Conservation (phyloP, 352 stramenopile genomes). For the Globisporangium echinulatum region DNA sequence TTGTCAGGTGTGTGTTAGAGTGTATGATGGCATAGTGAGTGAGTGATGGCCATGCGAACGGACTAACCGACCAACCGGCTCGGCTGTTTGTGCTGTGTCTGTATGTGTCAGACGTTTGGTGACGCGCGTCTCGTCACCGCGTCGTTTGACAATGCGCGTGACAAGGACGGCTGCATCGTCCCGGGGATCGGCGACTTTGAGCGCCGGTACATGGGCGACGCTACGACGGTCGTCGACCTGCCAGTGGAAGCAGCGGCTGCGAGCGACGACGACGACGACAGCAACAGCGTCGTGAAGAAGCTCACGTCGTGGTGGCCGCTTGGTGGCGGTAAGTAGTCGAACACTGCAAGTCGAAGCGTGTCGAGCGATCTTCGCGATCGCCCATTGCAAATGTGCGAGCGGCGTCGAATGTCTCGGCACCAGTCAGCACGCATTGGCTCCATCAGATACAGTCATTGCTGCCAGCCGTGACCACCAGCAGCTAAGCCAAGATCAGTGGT, state of each 20-base stretch:
- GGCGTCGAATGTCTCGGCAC: too few relatives aligned
- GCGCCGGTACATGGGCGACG: constrained; percentile 46
- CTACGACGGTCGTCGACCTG: constrained; percentile 28
- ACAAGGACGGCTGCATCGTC: constrained; percentile 53
- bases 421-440: too few relatives aligned
- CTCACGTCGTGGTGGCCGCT: constrained; percentile 33
- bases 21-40: too few relatives aligned
- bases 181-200: constrained; percentile 77
- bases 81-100: neutral
- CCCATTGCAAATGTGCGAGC: too few relatives aligned
- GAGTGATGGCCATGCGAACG: neutral
- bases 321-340: constrained; percentile 9
- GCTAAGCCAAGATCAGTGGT: too few relatives aligned
- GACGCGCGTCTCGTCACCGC: constrained; percentile 74
- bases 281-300: constrained; percentile 26
- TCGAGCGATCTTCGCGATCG: neutral
- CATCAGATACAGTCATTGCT: too few relatives aligned
- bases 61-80: too few relatives aligned
- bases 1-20: constrained; percentile 38
- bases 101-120: constrained; percentile 34
- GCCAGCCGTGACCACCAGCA: too few relatives aligned
- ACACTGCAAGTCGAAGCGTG: neutral
- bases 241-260: constrained; percentile 22
- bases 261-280: constrained; percentile 20
- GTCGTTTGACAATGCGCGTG: constrained; percentile 60